phyloP scores from a whole-genome alignment of 169 alveolate genomes.

The Babesia ovata region DNA sequence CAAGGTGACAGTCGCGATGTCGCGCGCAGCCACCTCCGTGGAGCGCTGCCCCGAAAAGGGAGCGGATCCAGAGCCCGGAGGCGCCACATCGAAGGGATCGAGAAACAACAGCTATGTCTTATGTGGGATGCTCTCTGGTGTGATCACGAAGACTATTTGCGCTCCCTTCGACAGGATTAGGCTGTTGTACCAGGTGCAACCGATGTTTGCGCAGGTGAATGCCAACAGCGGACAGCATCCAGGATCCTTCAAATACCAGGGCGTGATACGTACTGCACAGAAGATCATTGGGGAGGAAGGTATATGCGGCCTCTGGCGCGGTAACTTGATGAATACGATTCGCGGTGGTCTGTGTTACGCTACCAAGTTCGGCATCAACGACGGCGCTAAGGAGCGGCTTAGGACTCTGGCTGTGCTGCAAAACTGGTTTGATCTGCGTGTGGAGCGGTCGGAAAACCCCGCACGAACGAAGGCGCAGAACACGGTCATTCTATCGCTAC shows the following conservation, averaged over 20 bases:
- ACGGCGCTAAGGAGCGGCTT: constrained; percentile 71
- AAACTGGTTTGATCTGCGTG: constrained; percentile 13
- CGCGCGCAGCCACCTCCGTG: constrained; percentile 6
- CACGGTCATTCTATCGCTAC: constrained; percentile 58
- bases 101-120: constrained; percentile 64
- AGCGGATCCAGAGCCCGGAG: neutral
- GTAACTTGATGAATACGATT: constrained; percentile 80
- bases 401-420: constrained; percentile 45
- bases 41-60: neutral
- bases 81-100: neutral
- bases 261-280: constrained; percentile 71
- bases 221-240: constrained; percentile 6
- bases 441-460: constrained; percentile 5
- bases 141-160: constrained; percentile 83
- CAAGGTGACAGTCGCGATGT: constrained; percentile 14
- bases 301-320: constrained; percentile 82
- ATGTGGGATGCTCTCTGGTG: constrained; percentile 81
- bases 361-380: constrained; percentile 85
- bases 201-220: constrained; percentile 78
- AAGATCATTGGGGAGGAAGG: constrained; percentile 84
- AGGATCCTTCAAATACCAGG: constrained; percentile 68
- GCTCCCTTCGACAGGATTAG: constrained; percentile 87
- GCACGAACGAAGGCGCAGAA: constrained; percentile 21
- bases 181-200: constrained; percentile 84
- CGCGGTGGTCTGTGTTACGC: constrained; percentile 85